A percentile compares a stretch with the other conserved stretches of the same genome.
phyloP scores from a whole-genome alignment of 352 stramenopile species.

The Phytopythium mirpurense region DNA sequence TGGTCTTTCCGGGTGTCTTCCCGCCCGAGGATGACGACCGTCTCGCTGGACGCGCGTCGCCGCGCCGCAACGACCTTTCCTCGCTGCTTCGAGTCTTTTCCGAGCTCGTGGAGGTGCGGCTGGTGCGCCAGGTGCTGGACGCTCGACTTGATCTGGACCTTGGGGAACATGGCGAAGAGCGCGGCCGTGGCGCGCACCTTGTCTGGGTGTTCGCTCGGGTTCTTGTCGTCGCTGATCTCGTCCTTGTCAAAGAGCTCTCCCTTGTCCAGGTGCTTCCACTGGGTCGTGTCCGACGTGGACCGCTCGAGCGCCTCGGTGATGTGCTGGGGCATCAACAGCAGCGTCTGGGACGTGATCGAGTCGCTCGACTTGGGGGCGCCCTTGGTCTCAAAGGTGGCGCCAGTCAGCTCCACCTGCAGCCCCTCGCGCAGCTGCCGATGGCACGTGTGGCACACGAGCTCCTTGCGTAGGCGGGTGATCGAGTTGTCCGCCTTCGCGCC shows the following conservation, averaged over 20 bases:
- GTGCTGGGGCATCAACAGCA: slow-evolving; percentile 76
- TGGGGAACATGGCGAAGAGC: slow-evolving; percentile 83
- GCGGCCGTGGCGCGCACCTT: slow-evolving; percentile 34
- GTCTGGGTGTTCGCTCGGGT: slow-evolving; percentile 46
- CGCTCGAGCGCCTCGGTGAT: slow-evolving; percentile 60
- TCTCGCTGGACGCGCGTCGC: slow-evolving; percentile 50
- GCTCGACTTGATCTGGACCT: slow-evolving; percentile 78
- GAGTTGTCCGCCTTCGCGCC: slow-evolving; percentile 72
- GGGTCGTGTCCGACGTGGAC: slow-evolving; percentile 47
- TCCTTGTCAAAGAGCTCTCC: slow-evolving; percentile 73
- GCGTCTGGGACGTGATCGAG: slow-evolving; percentile 38
- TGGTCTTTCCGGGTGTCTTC: slow-evolving; percentile 25
- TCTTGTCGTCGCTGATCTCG: slow-evolving; percentile 69
- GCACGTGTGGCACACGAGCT: slow-evolving; percentile 83
- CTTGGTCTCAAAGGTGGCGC: slow-evolving; percentile 25
- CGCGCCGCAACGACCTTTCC: slow-evolving; percentile 21
- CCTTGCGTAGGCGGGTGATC: slow-evolving; percentile 68
- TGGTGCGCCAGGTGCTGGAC: slow-evolving; percentile 75
- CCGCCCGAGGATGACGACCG: slow-evolving; percentile 33
- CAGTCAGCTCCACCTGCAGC: slow-evolving; percentile 66
- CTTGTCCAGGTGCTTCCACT: slow-evolving; percentile 63
- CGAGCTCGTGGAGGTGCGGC: slow-evolving; percentile 46
- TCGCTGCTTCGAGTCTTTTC: slow-evolving; percentile 34
- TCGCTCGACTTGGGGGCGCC: slow-evolving; percentile 19
- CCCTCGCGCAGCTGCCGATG: slow-evolving; percentile 78